Conservation (phyloP, 176 grass and related monocot genomes). For the Cenchrus fungigraminus region DNA sequence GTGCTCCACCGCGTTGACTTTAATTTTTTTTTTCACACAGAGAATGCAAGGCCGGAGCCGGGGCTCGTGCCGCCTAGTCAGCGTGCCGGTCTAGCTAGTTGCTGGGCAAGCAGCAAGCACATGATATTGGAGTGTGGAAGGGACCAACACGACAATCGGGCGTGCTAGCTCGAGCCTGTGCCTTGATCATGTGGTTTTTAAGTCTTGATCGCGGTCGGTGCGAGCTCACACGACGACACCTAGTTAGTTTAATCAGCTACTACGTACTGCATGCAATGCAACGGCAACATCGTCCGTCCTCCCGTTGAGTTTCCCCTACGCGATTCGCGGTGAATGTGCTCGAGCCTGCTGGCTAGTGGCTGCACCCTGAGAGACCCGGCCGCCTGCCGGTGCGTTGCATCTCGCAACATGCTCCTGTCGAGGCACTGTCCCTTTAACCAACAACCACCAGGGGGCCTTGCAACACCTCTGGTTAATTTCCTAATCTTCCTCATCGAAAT, state of each 20-base stretch:
- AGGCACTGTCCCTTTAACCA: background rate
- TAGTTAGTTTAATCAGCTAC: too few relatives aligned
- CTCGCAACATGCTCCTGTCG: slow-evolving; percentile 42
- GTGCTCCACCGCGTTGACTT: background rate
- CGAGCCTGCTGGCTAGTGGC: background rate
- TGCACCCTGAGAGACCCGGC: background rate
- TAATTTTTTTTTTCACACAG: background rate
- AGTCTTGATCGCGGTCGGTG: too few relatives aligned
- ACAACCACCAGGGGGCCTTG: background rate
- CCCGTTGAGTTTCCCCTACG: background rate
- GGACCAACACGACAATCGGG: too few relatives aligned
- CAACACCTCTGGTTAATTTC: too few relatives aligned
- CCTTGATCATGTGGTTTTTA: too few relatives aligned
- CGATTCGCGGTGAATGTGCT: slow-evolving; percentile 39
- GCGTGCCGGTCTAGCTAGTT: too few relatives aligned
- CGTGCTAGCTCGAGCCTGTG: too few relatives aligned
- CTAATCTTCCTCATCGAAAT: background rate
- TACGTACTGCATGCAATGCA: background rate
- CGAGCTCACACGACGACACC: too few relatives aligned
- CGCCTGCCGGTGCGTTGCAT: slow-evolving; percentile 26
- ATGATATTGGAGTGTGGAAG: too few relatives aligned
- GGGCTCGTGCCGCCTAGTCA: background rate
- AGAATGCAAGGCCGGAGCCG: too few relatives aligned
- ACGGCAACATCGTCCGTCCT: background rate
- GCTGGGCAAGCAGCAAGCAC: too few relatives aligned